Evolutionary conservation across 148 eudicot genomes (phyloP).

Genomic region (Heliamphora exappendiculata): DNA sequence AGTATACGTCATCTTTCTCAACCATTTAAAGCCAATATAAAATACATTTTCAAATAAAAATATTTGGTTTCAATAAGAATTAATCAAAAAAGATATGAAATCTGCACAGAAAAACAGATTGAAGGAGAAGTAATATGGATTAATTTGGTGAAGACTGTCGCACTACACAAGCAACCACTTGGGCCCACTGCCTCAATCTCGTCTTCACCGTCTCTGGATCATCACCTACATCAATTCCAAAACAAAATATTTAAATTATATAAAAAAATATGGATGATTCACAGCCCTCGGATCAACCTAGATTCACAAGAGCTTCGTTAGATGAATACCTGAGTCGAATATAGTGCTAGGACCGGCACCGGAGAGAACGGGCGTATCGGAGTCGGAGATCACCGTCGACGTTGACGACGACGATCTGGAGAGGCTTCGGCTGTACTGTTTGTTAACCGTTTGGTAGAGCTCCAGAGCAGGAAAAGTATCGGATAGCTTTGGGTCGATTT

Average conservation of each 20-base stretch:
- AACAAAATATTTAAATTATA: not conserved
- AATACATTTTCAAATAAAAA: too few relatives aligned
- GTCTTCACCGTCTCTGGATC: constrained; percentile 27
- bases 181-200: constrained; percentile 35
- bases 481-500: constrained; percentile 23
- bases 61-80: not conserved
- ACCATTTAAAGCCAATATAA: not conserved
- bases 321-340: constrained; percentile 14
- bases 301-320: not conserved
- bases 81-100: not conserved
- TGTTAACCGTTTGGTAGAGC: constrained; percentile 27
- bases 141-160: constrained; percentile 13
- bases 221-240: constrained; percentile 17
- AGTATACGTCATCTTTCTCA: not conserved
- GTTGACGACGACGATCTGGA: constrained; percentile 23
- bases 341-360: constrained; percentile 15
- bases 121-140: not conserved
- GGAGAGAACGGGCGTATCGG: constrained; percentile 10
- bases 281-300: not conserved
- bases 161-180: constrained; percentile 27
- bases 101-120: not conserved
- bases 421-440: constrained; percentile 11
- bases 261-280: not conserved
- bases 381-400: constrained; percentile 11
- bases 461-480: constrained; percentile 37